Base-by-base conservation (phyloP, 192 early-diverging fungal species). In the Coemansia sp. region DNA sequence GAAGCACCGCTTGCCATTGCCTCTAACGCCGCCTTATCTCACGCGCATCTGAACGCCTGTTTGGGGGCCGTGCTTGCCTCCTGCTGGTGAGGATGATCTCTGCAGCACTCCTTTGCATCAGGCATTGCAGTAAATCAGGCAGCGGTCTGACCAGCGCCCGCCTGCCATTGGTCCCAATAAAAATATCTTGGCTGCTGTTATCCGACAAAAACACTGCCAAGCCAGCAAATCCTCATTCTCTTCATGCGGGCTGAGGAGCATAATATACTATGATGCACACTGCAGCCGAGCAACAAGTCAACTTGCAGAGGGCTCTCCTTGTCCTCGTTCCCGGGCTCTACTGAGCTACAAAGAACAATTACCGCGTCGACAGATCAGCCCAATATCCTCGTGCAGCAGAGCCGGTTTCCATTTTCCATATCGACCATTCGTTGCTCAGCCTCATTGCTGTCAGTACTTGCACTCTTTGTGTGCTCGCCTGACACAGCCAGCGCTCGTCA, bases 331-430 rank as follows among this genome's bases (percentile, higher is more conserved):
- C 31, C 23, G 2, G 52, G 28, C 12, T 13, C 14, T 55, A 14
- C 14, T 55, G 28, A 23, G 26, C 52, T 28, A 11, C 26, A 55
- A 55, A 7, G 23, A 28, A 23, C 16, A 55, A 55, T 33, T 31
- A 31, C 16, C 3, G 31, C 25, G 14, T 26, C 21, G 52, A 26
- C 13, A 26, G 52, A 55, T 55, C 14, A 33, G 14, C 52, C 12
- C 52, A 53, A 53, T 53, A 53, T 53, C 50, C 50, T 53, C 50
- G 50, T 53, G 50, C 50, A 53, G 23, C 25, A 14, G 50, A 16
- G 50, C 25, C 25, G 11, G 11, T 14, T 53, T 28, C 14, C 25
- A 23, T 28, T 28, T 53, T 53, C 26, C 26, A 13, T 28, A 26
- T 53, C 23, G 23, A 28, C 9, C 26, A 2, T 28, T 28, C 3